Percentiles rank a stretch among this genome's conserved stretches.
Conservation (phyloP, 495 filamentous ascomycete species). For the Trichocladium uniseriatum region DNA sequence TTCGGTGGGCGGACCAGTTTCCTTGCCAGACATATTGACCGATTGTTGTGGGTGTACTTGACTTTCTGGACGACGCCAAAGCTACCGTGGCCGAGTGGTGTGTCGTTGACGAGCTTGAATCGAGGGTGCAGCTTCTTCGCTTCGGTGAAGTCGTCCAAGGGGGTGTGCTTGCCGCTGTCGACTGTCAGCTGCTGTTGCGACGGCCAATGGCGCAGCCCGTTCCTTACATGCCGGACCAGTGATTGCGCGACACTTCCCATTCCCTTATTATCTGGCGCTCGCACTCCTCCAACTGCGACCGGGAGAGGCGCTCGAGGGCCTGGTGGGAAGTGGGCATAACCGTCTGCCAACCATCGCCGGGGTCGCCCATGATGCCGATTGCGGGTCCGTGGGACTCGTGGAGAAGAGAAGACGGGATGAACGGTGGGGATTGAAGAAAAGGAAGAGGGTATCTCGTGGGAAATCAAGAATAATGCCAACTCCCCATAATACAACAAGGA, state of each 20-base stretch:
- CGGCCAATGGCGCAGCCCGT: too few relatives aligned
- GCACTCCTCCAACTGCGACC: constrained; percentile 21
- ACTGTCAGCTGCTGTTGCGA: too few relatives aligned
- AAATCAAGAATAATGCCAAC: too few relatives aligned
- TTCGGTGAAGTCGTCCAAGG: constrained; percentile 22
- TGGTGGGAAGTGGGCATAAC: constrained; percentile 25
- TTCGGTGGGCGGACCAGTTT: constrained; percentile 21
- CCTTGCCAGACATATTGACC: constrained; percentile 26
- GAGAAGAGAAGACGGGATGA: constrained; percentile 4
- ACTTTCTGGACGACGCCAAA: constrained; percentile 33
- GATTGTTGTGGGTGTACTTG: constrained; percentile 20
- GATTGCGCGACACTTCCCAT: constrained; percentile 22
- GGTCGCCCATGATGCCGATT: constrained; percentile 21
- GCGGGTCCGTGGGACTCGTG: background rate
- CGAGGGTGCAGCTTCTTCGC: constrained; percentile 27
- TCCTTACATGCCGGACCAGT: constrained; percentile 32
- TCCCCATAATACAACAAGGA: too few relatives aligned
- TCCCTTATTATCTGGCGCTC: constrained; percentile 26
- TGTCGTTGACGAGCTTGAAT: constrained; percentile 20
- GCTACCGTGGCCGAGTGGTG: constrained; percentile 23
- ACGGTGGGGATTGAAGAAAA: background rate
- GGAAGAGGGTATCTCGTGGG: too few relatives aligned
- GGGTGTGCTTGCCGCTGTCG: constrained; percentile 26
- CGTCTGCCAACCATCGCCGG: constrained; percentile 24
- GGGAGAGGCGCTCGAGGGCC: constrained; percentile 22